phyloP scores from a whole-genome alignment of 805 yeast species.

The Yarrowia yakushimensis region DNA sequence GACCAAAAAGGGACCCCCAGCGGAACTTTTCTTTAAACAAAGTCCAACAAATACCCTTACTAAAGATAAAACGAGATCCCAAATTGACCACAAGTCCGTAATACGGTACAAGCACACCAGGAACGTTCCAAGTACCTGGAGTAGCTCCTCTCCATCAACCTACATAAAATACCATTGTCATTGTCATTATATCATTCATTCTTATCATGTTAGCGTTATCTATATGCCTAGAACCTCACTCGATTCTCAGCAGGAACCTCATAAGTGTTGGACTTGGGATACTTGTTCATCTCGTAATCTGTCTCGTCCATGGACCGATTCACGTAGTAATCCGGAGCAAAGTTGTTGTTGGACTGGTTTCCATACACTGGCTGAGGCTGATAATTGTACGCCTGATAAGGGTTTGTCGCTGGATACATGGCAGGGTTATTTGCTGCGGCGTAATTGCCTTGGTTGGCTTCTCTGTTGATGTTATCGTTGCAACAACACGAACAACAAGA shows the following conservation, averaged over 20 bases:
- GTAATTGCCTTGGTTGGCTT: neutral
- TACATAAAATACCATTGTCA: too few relatives aligned
- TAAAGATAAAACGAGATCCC: too few relatives aligned
- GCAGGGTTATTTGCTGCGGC: constrained; percentile 10
- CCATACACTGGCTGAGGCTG: neutral
- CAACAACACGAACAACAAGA: constrained; percentile 36
- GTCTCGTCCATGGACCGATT: neutral
- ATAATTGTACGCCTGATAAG: constrained; percentile 4
- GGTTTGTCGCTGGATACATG: constrained; percentile 1
- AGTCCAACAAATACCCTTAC: too few relatives aligned
- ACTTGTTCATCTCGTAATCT: neutral
- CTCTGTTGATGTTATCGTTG: neutral
- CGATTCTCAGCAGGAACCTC: neutral
- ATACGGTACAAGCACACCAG: too few relatives aligned
- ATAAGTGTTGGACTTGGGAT: neutral
- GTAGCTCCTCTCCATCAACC: too few relatives aligned
- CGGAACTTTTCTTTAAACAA: too few relatives aligned
- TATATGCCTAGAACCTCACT: neutral
- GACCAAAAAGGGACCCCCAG: too few relatives aligned
- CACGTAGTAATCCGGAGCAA: constrained; percentile 6
- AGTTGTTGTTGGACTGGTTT: neutral
- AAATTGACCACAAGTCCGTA: too few relatives aligned
- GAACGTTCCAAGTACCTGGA: too few relatives aligned
- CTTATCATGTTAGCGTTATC: neutral
- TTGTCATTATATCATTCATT: neutral